Conservation (phyloP, 2,329 filamentous ascomycete genomes). For the Penicillium polonicum region DNA sequence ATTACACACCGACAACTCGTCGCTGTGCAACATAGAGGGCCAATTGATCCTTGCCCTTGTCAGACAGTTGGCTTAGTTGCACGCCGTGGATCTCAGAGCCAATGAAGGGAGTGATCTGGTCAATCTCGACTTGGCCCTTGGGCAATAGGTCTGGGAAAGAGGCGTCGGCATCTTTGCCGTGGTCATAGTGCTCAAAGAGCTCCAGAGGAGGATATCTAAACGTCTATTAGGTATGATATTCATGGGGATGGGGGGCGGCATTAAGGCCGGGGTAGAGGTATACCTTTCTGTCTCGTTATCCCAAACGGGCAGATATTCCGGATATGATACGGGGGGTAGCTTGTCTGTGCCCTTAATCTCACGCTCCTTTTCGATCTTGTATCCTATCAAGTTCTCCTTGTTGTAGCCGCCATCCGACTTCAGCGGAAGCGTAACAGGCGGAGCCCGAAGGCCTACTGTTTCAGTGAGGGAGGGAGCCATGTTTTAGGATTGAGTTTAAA, state of each 20-base stretch:
- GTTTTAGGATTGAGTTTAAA: neutral
- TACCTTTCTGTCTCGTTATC: constrained; percentile 53
- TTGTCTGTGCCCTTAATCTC: constrained; percentile 56
- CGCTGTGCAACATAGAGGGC: constrained; percentile 51
- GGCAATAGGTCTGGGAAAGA: constrained; percentile 67
- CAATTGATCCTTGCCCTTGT: constrained; percentile 72
- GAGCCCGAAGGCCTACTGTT: constrained; percentile 28
- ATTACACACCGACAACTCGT: constrained; percentile 64
- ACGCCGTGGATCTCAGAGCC: constrained; percentile 70
- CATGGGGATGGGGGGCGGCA: neutral
- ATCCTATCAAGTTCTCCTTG: constrained; percentile 39
- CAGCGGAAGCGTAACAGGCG: constrained; percentile 22
- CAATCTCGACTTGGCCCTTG: constrained; percentile 44
- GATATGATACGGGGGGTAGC: constrained; percentile 61
- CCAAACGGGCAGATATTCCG: constrained; percentile 73
- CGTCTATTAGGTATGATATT: neutral
- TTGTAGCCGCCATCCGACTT: constrained; percentile 36
- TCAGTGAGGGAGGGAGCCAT: constrained; percentile 41
- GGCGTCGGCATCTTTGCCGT: constrained; percentile 71
- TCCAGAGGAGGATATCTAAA: constrained; percentile 60
- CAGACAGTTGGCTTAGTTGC: constrained; percentile 66
- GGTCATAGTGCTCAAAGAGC: constrained; percentile 71
- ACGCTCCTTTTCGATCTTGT: constrained; percentile 46
- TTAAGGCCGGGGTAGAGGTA: neutral
- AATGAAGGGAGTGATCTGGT: constrained; percentile 69